A percentile compares a stretch with the other conserved stretches of the same genome.
These are phyloP conservation scores for Dothidotthia symphoricarpi DNA, from an alignment of 2,329 filamentous ascomycete species.

Conservation along the genomic window DNA sequence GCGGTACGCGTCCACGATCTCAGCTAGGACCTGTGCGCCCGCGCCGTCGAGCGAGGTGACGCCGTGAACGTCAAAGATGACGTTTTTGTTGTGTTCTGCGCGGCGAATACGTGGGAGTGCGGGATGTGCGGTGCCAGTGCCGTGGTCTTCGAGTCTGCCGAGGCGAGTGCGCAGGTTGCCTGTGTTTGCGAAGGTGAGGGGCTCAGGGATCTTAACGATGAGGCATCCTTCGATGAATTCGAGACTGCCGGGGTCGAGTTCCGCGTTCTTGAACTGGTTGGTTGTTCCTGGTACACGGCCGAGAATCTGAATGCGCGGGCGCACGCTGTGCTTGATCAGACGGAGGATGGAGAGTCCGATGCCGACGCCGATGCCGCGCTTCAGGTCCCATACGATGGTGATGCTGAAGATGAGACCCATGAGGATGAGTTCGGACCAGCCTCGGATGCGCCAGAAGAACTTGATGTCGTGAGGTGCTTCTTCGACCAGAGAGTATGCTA, in stretches of 20 bases:
- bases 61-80: conserved; percentile 98
- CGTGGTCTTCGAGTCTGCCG: conserved; percentile 81
- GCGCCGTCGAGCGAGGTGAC: conserved; percentile 93
- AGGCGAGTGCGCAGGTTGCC: conserved; percentile 85
- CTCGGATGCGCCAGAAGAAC: conserved; percentile 84
- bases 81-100: conserved; percentile 80
- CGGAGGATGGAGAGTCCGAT: conserved; percentile 87
- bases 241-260: conserved; percentile 66
- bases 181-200: conserved; percentile 94
- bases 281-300: conserved; percentile 79
- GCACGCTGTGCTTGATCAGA: conserved; percentile 85
- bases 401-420: conserved; percentile 89
- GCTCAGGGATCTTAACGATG: conserved; percentile 97
- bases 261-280: conserved; percentile 82
- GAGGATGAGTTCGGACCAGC: conserved; percentile 79
- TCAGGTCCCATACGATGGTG: conserved; percentile 93
- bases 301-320: conserved; percentile 92
- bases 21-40: conserved; percentile 83
- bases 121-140: conserved; percentile 80
- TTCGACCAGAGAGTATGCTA: conserved; percentile 91
- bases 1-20: conserved; percentile 83
- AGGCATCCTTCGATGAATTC: conserved; percentile 90
- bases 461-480: conserved; percentile 88
- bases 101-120: conserved; percentile 76
- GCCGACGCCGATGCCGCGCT: conserved; percentile 88